These are phyloP conservation scores for Aspergillus sergii DNA, from an alignment of 2,329 filamentous ascomycete genomes.

Conservation along the genomic window DNA sequence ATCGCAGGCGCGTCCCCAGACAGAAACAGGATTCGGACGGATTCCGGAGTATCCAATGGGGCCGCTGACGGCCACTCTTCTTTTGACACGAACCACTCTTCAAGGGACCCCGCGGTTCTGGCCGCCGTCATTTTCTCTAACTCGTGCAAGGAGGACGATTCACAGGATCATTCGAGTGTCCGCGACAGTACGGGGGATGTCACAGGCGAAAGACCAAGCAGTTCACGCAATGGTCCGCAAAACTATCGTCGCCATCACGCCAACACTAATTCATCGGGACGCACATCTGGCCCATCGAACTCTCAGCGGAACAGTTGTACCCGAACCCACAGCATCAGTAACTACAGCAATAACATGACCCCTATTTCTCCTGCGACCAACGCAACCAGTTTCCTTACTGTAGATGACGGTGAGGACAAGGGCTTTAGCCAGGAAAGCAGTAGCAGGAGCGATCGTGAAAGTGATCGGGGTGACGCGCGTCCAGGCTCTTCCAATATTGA, in stretches of 20 bases:
- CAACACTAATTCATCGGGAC: slow-evolving; percentile 38
- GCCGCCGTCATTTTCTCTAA: slow-evolving; percentile 34
- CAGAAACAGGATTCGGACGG: slow-evolving; percentile 17
- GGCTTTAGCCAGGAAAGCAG: slow-evolving; percentile 31
- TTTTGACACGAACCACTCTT: slow-evolving; percentile 17
- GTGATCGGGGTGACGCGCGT: slow-evolving; percentile 32
- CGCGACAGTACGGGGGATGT: slow-evolving; percentile 19
- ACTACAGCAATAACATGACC: slow-evolving; percentile 46
- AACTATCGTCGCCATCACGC: slow-evolving; percentile 31
- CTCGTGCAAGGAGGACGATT: slow-evolving; percentile 16
- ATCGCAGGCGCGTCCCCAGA: slow-evolving; percentile 21
- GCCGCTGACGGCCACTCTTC: slow-evolving; percentile 9
- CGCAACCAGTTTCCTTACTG: slow-evolving; percentile 46
- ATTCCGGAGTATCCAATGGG: slow-evolving; percentile 12
- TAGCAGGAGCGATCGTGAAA: slow-evolving; percentile 31
- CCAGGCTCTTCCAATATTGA: slow-evolving; percentile 33
- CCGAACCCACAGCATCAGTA: slow-evolving; percentile 45
- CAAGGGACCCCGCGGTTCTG: slow-evolving; percentile 30
- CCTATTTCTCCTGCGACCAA: slow-evolving; percentile 48
- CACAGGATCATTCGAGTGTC: slow-evolving; percentile 15
- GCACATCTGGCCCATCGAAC: slow-evolving; percentile 35
- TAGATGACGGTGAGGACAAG: slow-evolving; percentile 45
- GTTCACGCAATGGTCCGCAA: slow-evolving; percentile 30
- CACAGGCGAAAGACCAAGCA: slow-evolving; percentile 29
- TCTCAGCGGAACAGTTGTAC: slow-evolving; percentile 42